These are phyloP conservation scores for Lactarius vividus DNA, from an alignment of 768 basidiomycete species.

Conservation along the genomic window DNA sequence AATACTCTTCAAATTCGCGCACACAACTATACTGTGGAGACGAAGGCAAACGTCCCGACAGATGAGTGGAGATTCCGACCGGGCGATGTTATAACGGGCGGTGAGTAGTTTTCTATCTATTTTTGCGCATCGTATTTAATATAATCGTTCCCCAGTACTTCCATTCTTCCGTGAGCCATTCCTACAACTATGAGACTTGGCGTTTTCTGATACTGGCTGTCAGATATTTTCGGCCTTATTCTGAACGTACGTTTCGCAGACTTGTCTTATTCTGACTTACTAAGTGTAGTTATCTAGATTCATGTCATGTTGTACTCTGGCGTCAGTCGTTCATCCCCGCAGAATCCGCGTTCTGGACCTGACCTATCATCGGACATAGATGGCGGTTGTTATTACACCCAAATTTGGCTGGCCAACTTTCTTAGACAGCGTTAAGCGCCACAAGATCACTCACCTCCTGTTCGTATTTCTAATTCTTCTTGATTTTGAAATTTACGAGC, in stretches of 20 bases:
- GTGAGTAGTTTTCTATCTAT: slow-evolving; percentile 35
- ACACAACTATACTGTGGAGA: slow-evolving; percentile 29
- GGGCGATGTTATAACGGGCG: slow-evolving; percentile 58
- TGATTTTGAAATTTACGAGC: background rate
- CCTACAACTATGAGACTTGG: background rate
- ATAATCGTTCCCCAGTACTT: slow-evolving; percentile 27
- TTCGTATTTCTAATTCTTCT: slow-evolving; percentile 18
- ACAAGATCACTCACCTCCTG: slow-evolving; percentile 37
- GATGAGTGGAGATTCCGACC: slow-evolving; percentile 44
- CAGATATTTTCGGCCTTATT: slow-evolving; percentile 47
- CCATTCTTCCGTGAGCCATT: slow-evolving; percentile 34
- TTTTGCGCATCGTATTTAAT: background rate
- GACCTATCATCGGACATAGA: slow-evolving; percentile 23
- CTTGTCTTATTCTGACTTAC: background rate
- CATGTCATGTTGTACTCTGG: slow-evolving; percentile 33
- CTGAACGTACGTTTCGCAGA: slow-evolving; percentile 24
- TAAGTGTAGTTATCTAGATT: slow-evolving; percentile 26
- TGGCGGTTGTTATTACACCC: slow-evolving; percentile 35
- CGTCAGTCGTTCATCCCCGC: slow-evolving; percentile 21
- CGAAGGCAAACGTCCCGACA: slow-evolving; percentile 35
- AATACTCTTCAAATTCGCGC: slow-evolving; percentile 39
- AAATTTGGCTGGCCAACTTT: slow-evolving; percentile 37
- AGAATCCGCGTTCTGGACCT: background rate
- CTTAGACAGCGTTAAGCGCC: slow-evolving; percentile 36
- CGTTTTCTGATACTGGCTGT: background rate